phyloP scores from a whole-genome alignment of 345 rosid species.

The Ceriops tagal region DNA sequence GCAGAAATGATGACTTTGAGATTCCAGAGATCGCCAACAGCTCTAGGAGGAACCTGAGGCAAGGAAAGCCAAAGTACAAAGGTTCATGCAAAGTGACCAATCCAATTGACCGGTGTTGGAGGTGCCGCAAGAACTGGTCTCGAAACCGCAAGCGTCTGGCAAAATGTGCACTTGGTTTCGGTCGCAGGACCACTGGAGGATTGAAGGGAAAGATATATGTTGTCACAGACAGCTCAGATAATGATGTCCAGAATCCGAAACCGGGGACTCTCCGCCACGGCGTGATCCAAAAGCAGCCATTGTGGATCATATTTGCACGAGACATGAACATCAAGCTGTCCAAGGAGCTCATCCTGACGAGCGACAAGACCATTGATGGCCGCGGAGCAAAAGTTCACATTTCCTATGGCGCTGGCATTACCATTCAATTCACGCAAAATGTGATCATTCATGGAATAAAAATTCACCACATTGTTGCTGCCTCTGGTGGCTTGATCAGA shows the following conservation, averaged over 20 bases:
- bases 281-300: slow-evolving; percentile 24
- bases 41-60: slow-evolving; percentile 22
- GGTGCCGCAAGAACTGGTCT: slow-evolving; percentile 20
- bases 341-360: slow-evolving; percentile 16
- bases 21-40: neutral
- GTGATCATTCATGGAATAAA: slow-evolving; percentile 19
- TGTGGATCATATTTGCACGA: slow-evolving; percentile 22
- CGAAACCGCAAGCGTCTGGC: slow-evolving; percentile 14
- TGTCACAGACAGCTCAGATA: slow-evolving; percentile 11
- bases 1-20: neutral
- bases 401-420: slow-evolving; percentile 22
- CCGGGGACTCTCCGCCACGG: slow-evolving; percentile 22
- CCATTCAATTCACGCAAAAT: slow-evolving; percentile 15
- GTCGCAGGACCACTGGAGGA: slow-evolving; percentile 22
- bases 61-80: slow-evolving; percentile 1
- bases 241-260: slow-evolving; percentile 6
- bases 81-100: slow-evolving; percentile 23
- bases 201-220: slow-evolving; percentile 5
- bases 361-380: slow-evolving; percentile 29
- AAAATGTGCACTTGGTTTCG: slow-evolving; percentile 24
- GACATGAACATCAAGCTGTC: slow-evolving; percentile 22
- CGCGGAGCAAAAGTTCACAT: slow-evolving; percentile 24
- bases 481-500: slow-evolving; percentile 21
- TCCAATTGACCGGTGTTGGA: slow-evolving; percentile 25
- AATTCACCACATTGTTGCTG: slow-evolving; percentile 15